phyloP scores from a whole-genome alignment of 495 filamentous ascomycete genomes.

The Penicillium steckii region DNA sequence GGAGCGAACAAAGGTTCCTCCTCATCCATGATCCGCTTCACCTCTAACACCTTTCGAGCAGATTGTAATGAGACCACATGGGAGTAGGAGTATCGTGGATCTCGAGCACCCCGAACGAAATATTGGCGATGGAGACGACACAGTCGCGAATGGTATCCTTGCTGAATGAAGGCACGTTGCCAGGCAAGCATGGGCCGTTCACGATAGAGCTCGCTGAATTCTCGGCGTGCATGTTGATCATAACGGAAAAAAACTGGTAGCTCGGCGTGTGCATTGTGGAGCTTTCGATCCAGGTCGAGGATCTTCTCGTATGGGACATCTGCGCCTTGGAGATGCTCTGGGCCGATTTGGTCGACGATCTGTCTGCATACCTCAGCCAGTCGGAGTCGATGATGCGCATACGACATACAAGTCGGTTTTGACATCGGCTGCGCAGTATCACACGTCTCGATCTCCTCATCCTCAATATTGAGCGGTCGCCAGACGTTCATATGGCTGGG shows the following conservation, averaged over 20 bases:
- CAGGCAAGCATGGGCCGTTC: slow-evolving; percentile 38
- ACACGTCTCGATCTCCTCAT: slow-evolving; percentile 14
- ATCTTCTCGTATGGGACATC: slow-evolving; percentile 38
- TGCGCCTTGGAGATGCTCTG: slow-evolving; percentile 27
- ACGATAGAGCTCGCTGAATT: slow-evolving; percentile 32
- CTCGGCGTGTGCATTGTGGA: slow-evolving; percentile 25
- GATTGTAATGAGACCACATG: slow-evolving; percentile 42
- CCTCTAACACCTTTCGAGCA: slow-evolving; percentile 42
- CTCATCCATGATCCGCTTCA: slow-evolving; percentile 41
- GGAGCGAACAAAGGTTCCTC: slow-evolving; percentile 26
- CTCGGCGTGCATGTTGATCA: slow-evolving; percentile 29
- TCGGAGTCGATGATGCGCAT: slow-evolving; percentile 38
- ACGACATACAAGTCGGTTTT: slow-evolving; percentile 44
- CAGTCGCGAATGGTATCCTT: slow-evolving; percentile 41
- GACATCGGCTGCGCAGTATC: slow-evolving; percentile 9
- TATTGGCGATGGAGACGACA: slow-evolving; percentile 45
- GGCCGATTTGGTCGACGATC: slow-evolving; percentile 36
- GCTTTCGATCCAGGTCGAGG: slow-evolving; percentile 33
- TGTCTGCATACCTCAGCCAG: slow-evolving; percentile 41
- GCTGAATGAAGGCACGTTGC: slow-evolving; percentile 39
- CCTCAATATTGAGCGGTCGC: slow-evolving; percentile 34
- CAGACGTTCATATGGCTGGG: slow-evolving; percentile 44
- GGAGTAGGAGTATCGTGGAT: slow-evolving; percentile 45
- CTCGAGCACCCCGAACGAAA: slow-evolving; percentile 38
- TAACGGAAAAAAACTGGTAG: slow-evolving; percentile 36